These are phyloP conservation scores for Pleurotus tuoliensis DNA, from an alignment of 768 basidiomycete species.

Conservation along the genomic window DNA sequence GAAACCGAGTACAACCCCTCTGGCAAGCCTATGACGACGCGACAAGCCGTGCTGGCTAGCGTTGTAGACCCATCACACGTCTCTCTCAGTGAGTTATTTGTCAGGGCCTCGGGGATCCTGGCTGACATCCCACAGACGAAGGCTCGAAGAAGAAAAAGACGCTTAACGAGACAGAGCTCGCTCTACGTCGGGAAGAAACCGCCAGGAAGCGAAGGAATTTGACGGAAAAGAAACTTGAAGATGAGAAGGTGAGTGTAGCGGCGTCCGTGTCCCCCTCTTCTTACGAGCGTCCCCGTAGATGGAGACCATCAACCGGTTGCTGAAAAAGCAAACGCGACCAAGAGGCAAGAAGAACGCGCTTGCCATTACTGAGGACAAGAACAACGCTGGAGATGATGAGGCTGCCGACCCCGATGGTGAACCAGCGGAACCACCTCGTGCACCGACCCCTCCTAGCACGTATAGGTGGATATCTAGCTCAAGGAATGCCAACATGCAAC, in stretches of 20 bases:
- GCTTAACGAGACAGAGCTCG: constrained; percentile 69
- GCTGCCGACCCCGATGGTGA: constrained; percentile 27
- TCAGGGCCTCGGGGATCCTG: not conserved
- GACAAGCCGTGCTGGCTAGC: constrained; percentile 70
- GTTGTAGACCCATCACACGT: constrained; percentile 69
- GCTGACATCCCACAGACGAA: constrained; percentile 12
- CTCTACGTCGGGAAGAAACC: constrained; percentile 73
- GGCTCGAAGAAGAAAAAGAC: constrained; percentile 55
- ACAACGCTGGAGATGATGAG: constrained; percentile 31
- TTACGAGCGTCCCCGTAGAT: constrained; percentile 35
- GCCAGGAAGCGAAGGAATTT: constrained; percentile 79
- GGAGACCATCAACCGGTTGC: constrained; percentile 84
- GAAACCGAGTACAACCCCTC: constrained; percentile 11
- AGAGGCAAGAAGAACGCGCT: constrained; percentile 53
- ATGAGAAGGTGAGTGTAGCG: constrained; percentile 56
- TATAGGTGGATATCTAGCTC: constrained; percentile 72
- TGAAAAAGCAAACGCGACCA: constrained; percentile 79
- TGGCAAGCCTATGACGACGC: constrained; percentile 42
- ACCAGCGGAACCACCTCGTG: constrained; percentile 30
- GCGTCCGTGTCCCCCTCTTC: no score
- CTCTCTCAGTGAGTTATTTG: constrained; percentile 41
- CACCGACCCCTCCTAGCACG: constrained; percentile 26
- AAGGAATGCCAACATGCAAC: constrained; percentile 32
- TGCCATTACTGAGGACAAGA: constrained; percentile 44
- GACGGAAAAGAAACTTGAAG: constrained; percentile 79